These are phyloP conservation scores for Parasarocladium wereldwijsianum DNA, from an alignment of 2,329 filamentous ascomycete species.

Conservation along the genomic window DNA sequence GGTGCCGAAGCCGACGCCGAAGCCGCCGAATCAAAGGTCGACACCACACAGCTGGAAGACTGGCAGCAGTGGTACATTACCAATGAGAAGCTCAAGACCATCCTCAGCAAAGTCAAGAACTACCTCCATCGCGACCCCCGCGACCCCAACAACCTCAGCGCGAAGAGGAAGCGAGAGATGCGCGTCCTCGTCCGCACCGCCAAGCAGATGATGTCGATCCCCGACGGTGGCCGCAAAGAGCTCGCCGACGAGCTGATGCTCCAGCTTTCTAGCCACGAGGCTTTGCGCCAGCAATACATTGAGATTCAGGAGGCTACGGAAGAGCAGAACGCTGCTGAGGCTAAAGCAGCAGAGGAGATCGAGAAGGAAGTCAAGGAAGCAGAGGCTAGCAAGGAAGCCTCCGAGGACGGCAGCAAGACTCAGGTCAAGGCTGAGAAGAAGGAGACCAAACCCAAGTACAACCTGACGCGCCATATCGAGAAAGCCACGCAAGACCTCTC, in stretches of 20 bases:
- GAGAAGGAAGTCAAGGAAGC: conserved; percentile 3
- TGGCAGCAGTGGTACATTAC: neutral
- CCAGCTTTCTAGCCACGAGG: conserved; percentile 19
- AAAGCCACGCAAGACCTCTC: conserved; percentile 20
- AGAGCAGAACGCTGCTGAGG: too few relatives aligned
- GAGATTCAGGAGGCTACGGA: conserved; percentile 5
- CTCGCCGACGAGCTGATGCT: conserved; percentile 17
- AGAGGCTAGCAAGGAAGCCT: neutral
- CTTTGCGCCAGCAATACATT: conserved; percentile 14
- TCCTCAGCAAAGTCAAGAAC: too few relatives aligned
- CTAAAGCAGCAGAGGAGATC: conserved; percentile 1
- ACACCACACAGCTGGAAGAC: neutral
- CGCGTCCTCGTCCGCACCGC: conserved; percentile 54
- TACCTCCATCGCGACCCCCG: conserved; percentile 3
- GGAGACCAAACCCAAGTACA: conserved; percentile 10
- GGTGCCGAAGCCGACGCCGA: too few relatives aligned
- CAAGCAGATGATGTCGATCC: conserved; percentile 39
- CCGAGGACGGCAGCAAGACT: conserved; percentile 3
- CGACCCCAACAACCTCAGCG: conserved; percentile 1
- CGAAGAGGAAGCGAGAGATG: conserved; percentile 43
- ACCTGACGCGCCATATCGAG: conserved; percentile 17
- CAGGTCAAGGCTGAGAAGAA: conserved; percentile 9
- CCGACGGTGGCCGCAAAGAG: conserved; percentile 15
- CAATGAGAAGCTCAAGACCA: conserved; percentile 1
- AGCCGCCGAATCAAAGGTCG: conserved; percentile 1